Evolutionary conservation across 2,329 filamentous ascomycete species (phyloP), one percentile per base, ranked within the genome.

Genomic region (Atkinsonella texensis): DNA sequence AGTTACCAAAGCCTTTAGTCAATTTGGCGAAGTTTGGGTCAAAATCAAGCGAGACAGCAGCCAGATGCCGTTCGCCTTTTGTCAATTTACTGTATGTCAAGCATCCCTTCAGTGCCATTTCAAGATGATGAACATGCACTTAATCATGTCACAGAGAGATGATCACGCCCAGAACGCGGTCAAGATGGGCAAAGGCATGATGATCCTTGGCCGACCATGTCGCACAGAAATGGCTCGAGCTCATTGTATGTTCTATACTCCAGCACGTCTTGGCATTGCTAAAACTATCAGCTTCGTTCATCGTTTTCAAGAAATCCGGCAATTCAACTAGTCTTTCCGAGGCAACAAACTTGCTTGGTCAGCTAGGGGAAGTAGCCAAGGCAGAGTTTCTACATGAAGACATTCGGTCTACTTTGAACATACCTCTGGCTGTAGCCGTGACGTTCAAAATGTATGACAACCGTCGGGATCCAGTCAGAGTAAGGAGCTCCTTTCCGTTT

Each of bases 41-140:
- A 84, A 84, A 68, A 80, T 85, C 53, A 76, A 79, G 39, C 76
- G 81, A 17, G 80, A 84, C 57, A 55, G 53, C 11, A 64, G 64
- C 13, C 70, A 76, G 40, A 82, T 84, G 76, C 81, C 81, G 0
- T 82, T 80, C 59, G 80, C 80, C 0, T 84, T 84, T 57, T 75
- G 74, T 20, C 81, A 84, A 58, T 85, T 72, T 58, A 81, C 76
- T 2, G 80, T 81, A 60, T 69, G 75, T 65, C 6, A 12, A 17
- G n/a, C 13, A 39, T 18, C 10, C 10, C 23, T 4, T 17, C 3
- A 13, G 28, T 35, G 32, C 10, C 13, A 10, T 39, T 0, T 38
- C 15, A 11, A 42, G 33, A n/a, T 8, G 10, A 35, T 2, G 15
- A n/a, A 33, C 15, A 45, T 17, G 40, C 17, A 47, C 35, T 49